A percentile compares a stretch with the other conserved stretches of the same genome.
phyloP scores from a whole-genome alignment of 129 eudicot species.

The Mikania micrantha region DNA sequence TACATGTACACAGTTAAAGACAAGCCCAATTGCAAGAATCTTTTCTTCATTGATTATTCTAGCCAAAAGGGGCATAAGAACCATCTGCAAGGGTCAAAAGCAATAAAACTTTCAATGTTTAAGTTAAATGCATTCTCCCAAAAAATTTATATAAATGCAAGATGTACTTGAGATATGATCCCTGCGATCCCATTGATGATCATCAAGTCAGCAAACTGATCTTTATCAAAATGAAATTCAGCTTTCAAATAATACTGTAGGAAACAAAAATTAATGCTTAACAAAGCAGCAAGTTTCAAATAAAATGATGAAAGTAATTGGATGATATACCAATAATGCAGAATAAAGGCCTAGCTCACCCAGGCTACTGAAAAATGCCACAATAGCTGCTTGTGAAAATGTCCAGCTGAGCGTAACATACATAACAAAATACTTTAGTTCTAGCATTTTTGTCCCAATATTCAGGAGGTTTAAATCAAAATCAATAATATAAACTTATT shows the following conservation, averaged over 20 bases:
- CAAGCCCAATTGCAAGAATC: conserved; percentile 63
- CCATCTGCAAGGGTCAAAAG: conserved; percentile 39
- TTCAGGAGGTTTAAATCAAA: background rate
- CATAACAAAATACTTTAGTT: background rate
- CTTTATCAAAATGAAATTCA: conserved; percentile 69
- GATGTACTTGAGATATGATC: conserved; percentile 66
- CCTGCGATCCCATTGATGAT: conserved; percentile 76
- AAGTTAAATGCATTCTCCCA: background rate
- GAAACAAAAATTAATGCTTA: conserved; percentile 1
- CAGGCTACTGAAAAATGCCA: conserved; percentile 55
- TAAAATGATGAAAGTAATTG: background rate
- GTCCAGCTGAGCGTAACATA: conserved; percentile 46
- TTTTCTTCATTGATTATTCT: conserved; percentile 59
- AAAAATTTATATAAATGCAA: background rate
- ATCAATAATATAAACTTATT: background rate
- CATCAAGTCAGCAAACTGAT: conserved; percentile 82
- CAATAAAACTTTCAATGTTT: background rate
- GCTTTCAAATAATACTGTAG: conserved; percentile 74
- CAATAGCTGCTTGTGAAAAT: conserved; percentile 61
- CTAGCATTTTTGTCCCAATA: background rate
- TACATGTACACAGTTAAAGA: conserved; percentile 63
- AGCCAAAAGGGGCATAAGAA: conserved; percentile 73
- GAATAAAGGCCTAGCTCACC: conserved; percentile 62
- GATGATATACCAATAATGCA: conserved; percentile 48
- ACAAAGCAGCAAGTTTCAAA: background rate